Evolutionary conservation across 345 rosid genomes (phyloP).

Genomic region (Balakata baccata): DNA sequence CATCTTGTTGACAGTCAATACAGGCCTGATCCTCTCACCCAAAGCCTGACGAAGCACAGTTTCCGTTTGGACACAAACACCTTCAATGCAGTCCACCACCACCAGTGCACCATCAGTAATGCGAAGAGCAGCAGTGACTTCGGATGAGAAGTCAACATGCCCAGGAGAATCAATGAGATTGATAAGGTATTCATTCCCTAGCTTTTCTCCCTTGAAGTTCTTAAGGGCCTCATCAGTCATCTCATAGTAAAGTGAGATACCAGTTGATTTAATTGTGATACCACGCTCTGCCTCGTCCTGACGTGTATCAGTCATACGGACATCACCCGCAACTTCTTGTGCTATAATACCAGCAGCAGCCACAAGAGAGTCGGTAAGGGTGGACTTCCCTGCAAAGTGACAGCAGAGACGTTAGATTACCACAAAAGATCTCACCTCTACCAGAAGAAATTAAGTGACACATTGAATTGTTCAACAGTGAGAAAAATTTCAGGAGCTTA

Average conservation of each 20-base stretch:
- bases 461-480: not conserved
- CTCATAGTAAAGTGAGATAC: slow-evolving; percentile 74
- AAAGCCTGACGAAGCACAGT: slow-evolving; percentile 79
- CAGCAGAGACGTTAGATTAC: not conserved
- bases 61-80: slow-evolving; percentile 83
- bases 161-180: slow-evolving; percentile 84
- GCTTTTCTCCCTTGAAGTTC: slow-evolving; percentile 56
- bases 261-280: slow-evolving; percentile 79
- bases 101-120: slow-evolving; percentile 87
- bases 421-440: not conserved
- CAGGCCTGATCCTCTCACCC: slow-evolving; percentile 86
- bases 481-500: too few species aligned
- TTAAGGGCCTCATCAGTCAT: slow-evolving; percentile 54
- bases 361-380: slow-evolving; percentile 80
- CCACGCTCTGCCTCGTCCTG: slow-evolving; percentile 91
- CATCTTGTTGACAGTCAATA: slow-evolving; percentile 85
- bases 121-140: slow-evolving; percentile 88
- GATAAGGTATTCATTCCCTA: slow-evolving; percentile 72
- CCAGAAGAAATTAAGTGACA: not conserved
- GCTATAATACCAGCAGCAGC: slow-evolving; percentile 95
- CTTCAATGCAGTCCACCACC: slow-evolving; percentile 81
- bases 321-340: slow-evolving; percentile 86
- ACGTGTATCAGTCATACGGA: slow-evolving; percentile 83
- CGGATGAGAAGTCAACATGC: slow-evolving; percentile 80
- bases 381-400: slow-evolving; percentile 59